phyloP scores from a whole-genome alignment of 2,329 filamentous ascomycete genomes.

The Epichloe elymi region DNA sequence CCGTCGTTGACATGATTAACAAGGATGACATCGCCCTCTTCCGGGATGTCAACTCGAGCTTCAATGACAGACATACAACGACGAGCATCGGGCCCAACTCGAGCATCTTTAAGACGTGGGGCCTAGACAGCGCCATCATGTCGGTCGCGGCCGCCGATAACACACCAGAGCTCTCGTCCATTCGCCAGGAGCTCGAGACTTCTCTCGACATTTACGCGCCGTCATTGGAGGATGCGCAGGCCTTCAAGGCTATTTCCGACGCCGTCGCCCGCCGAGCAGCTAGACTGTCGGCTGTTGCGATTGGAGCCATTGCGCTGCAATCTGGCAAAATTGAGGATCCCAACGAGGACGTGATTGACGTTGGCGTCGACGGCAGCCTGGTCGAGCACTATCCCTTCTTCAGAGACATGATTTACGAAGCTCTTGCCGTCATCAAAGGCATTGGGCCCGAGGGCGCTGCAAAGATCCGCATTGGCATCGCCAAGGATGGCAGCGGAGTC shows the following conservation, averaged over 20 bases:
- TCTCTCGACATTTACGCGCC: slow-evolving; percentile 64
- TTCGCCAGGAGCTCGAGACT: slow-evolving; percentile 67
- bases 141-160: slow-evolving; percentile 75
- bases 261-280: slow-evolving; percentile 84
- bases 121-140: slow-evolving; percentile 80
- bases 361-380: slow-evolving; percentile 87
- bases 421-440: slow-evolving; percentile 59
- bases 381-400: slow-evolving; percentile 96
- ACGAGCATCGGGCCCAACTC: slow-evolving; percentile 54
- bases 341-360: slow-evolving; percentile 62
- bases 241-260: slow-evolving; percentile 69
- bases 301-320: slow-evolving; percentile 72
- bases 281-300: slow-evolving; percentile 73
- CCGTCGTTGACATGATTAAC: slow-evolving; percentile 59
- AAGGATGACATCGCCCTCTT: slow-evolving; percentile 58
- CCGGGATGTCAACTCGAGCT: slow-evolving; percentile 58
- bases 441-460: slow-evolving; percentile 70
- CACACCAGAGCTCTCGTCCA: slow-evolving; percentile 54
- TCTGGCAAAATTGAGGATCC: slow-evolving; percentile 55
- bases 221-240: slow-evolving; percentile 71
- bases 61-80: slow-evolving; percentile 56
- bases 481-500: slow-evolving; percentile 77
- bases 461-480: slow-evolving; percentile 85
- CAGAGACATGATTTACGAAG: slow-evolving; percentile 75
- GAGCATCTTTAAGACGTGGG: slow-evolving; percentile 67